A percentile compares a stretch with the other conserved stretches of the same genome.
Conservation (phyloP, 345 rosid species). For the Ceriops zippeliana region DNA sequence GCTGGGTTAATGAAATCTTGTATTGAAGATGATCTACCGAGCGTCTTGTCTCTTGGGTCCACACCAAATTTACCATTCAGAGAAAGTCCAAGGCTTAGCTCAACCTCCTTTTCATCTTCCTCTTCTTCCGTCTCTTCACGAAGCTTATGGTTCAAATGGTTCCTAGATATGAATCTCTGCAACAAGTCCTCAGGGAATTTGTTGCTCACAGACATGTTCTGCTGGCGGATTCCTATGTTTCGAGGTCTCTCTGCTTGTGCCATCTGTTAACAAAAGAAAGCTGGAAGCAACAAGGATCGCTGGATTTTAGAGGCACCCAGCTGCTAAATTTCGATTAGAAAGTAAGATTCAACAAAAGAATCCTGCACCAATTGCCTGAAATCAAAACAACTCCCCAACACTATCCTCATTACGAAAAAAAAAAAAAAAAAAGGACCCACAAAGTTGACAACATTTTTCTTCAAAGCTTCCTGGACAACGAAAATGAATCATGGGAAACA, state of each 20-base stretch:
- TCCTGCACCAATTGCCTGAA: background rate
- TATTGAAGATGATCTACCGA: constrained; percentile 53
- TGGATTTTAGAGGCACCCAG: constrained; percentile 13
- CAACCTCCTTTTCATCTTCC: constrained; percentile 41
- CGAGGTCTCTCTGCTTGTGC: constrained; percentile 29
- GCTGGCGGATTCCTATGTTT: constrained; percentile 24
- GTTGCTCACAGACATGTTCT: background rate
- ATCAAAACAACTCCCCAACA: constrained; percentile 12
- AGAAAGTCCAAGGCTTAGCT: constrained; percentile 75
- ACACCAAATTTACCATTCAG: constrained; percentile 80
- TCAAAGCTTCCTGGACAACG: background rate
- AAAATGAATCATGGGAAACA: background rate
- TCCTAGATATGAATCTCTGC: constrained; percentile 37
- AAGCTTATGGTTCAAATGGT: constrained; percentile 16
- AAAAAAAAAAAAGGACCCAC: background rate
- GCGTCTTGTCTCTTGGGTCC: constrained; percentile 54
- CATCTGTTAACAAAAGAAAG: constrained; percentile 21
- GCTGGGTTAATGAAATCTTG: constrained; percentile 44
- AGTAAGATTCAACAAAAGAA: constrained; percentile 10
- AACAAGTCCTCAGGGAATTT: constrained; percentile 35
- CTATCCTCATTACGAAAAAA: background rate
- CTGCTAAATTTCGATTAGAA: constrained; percentile 10
- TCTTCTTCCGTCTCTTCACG: constrained; percentile 16
- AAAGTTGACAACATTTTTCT: constrained; percentile 9
- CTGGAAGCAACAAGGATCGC: background rate